These are phyloP conservation scores for Cystobasidiaceae sp. DNA, from an alignment of 1,284 basidiomycete genomes.

Conservation along the genomic window DNA sequence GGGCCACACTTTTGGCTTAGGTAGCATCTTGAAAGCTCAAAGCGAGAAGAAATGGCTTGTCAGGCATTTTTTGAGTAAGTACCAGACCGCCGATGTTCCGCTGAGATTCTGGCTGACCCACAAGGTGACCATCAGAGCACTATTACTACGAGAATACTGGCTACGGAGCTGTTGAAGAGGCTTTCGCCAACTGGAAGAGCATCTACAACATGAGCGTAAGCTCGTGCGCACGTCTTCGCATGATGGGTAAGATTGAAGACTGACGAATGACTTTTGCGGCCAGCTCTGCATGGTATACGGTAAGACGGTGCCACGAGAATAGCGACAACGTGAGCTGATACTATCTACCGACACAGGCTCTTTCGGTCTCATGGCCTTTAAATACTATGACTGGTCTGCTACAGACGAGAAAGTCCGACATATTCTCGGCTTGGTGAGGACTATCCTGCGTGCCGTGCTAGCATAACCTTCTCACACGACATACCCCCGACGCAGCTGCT, in stretches of 20 bases:
- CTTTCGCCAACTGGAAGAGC: conserved; percentile 90
- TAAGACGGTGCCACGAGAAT: neutral
- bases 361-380: conserved; percentile 74
- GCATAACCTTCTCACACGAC: too few species aligned
- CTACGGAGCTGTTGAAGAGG: conserved; percentile 74
- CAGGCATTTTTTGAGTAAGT: conserved; percentile 79
- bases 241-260: neutral
- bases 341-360: conserved; percentile 56
- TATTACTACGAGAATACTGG: conserved; percentile 63
- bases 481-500: too few species aligned
- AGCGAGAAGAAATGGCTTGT: conserved; percentile 83
- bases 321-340: neutral
- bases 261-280: neutral
- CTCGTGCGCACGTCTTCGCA: conserved; percentile 62
- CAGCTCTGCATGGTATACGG: conserved; percentile 29
- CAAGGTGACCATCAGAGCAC: conserved; percentile 44
- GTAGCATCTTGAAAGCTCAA: conserved; percentile 74
- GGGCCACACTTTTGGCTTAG: conserved; percentile 85
- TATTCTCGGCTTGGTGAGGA: conserved; percentile 71
- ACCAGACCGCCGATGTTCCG: conserved; percentile 23
- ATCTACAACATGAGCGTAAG: conserved; percentile 87
- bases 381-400: conserved; percentile 85
- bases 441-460: too few species aligned
- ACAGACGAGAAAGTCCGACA: conserved; percentile 86
- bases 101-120: neutral